These are phyloP conservation scores for Onygenales sp. DNA, from an alignment of 2,329 filamentous ascomycete species.

Conservation along the genomic window DNA sequence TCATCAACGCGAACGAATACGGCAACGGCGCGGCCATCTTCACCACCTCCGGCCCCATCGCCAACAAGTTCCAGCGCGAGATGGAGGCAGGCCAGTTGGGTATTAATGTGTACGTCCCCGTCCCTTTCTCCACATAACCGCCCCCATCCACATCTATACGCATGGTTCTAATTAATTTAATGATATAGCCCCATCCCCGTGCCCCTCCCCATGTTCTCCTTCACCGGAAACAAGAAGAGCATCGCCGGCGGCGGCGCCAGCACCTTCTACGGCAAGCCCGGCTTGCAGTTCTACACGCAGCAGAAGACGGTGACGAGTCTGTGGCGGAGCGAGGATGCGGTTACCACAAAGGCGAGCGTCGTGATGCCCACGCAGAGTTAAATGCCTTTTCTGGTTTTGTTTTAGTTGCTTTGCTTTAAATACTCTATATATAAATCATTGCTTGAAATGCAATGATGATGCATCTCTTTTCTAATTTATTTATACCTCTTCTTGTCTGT, in stretches of 20 bases:
- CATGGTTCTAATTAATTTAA: background rate
- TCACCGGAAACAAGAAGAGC: slow-evolving; percentile 73
- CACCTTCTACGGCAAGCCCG: slow-evolving; percentile 92
- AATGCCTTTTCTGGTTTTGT: background rate
- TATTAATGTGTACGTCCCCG: slow-evolving; percentile 46
- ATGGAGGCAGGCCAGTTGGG: slow-evolving; percentile 59
- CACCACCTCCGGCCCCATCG: slow-evolving; percentile 52
- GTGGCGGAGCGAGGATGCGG: slow-evolving; percentile 79
- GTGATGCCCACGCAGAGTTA: slow-evolving; percentile 66
- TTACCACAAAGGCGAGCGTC: slow-evolving; percentile 74
- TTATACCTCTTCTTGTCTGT: background rate
- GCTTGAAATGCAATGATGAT: background rate
- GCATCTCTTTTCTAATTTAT: background rate
- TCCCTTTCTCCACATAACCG: background rate
- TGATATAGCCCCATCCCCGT: slow-evolving; percentile 46
- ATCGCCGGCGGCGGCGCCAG: slow-evolving; percentile 84
- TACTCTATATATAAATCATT: background rate
- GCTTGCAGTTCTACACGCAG: slow-evolving; percentile 92
- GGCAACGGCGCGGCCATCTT: slow-evolving; percentile 60
- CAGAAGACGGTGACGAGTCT: slow-evolving; percentile 92
- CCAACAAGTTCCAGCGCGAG: slow-evolving; percentile 53
- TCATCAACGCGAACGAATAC: slow-evolving; percentile 59
- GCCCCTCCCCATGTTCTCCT: slow-evolving; percentile 53
- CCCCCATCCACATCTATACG: background rate
- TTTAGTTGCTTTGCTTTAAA: background rate